Evolutionary conservation across 306 rosid species (phyloP), one percentile per base, ranked within the genome.

Genomic region (Corylus heterophylla): DNA sequence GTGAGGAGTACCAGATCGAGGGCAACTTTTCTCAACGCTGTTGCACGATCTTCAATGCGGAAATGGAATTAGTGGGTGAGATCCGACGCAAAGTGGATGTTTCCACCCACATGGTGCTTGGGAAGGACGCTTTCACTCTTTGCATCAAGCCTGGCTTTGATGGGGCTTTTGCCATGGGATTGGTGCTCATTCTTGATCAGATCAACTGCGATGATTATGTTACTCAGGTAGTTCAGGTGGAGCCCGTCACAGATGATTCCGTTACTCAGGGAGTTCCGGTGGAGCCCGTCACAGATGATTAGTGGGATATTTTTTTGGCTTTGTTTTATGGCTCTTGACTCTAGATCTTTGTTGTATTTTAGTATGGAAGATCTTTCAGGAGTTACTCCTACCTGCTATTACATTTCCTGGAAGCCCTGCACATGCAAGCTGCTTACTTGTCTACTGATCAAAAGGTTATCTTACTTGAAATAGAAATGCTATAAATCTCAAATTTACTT

Each of bases 1-100:
- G 35, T 31, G 86, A 85, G 77, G 92, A 87, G 78, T 89, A 95
- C 82, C 93, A 87, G 55, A 91, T 92, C 77, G 98, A 95, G 73
- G 98, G 98, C 4, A 85, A 86, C 20, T 95, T 90, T 52, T 86
- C 85, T 7, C 92, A 89, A 63, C 85, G 97, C 0, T 78, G 88
- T 5, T 95, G 98, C 83, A 90, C 88, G 82, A 78, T 95, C 10
- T 83, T 73, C 77, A 82, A 89, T 5, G 80, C 82, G 0, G 39
- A 7, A 16, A 90, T 74, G 79, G 87, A 84, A 82, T 3, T 83
- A 16, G 79, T 93, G 92, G 98, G 91, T 42, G 98, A 95, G 96
- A 90, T 95, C 69, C 83, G 79, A 83, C 96, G 98, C 35, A 95
- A 95, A 45, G 98, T 91, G 81, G 98, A 95, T 81, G 86, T 85